These are phyloP conservation scores for Didymosphaeria variabile DNA, from an alignment of 2,329 filamentous ascomycete genomes.

Conservation along the genomic window DNA sequence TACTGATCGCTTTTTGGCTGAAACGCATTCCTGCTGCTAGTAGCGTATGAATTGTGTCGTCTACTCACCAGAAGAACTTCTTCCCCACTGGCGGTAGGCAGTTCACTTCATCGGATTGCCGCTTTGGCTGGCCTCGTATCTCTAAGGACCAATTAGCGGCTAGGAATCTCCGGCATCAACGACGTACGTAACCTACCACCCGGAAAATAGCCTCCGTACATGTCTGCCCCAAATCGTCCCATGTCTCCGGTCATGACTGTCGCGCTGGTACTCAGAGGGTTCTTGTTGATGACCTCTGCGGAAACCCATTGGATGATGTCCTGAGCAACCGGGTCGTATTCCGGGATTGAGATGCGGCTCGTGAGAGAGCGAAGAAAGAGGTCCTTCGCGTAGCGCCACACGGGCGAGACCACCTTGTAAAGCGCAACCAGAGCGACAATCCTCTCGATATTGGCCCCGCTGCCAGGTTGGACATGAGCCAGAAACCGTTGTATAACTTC, in stretches of 20 bases:
- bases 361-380: slow-evolving; percentile 32
- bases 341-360: slow-evolving; percentile 33
- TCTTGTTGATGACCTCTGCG: slow-evolving; percentile 34
- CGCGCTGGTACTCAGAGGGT: slow-evolving; percentile 29
- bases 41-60: background rate
- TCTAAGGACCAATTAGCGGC: background rate
- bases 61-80: slow-evolving; percentile 34
- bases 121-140: background rate
- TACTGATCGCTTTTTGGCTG: background rate
- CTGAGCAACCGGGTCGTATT: slow-evolving; percentile 32
- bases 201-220: background rate
- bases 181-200: background rate
- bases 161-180: background rate
- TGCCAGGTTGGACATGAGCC: slow-evolving; percentile 30
- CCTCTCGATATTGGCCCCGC: slow-evolving; percentile 26
- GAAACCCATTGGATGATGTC: slow-evolving; percentile 41
- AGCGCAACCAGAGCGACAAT: slow-evolving; percentile 35
- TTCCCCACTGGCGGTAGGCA: slow-evolving; percentile 32
- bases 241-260: slow-evolving; percentile 32
- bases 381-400: slow-evolving; percentile 27
- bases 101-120: slow-evolving; percentile 22
- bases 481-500: slow-evolving; percentile 41
- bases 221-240: slow-evolving; percentile 10
- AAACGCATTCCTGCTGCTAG: background rate
- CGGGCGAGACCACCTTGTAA: slow-evolving; percentile 32